Evolutionary conservation across 352 stramenopile genomes (phyloP).

Genomic region (Phytopythium oedochilum): DNA sequence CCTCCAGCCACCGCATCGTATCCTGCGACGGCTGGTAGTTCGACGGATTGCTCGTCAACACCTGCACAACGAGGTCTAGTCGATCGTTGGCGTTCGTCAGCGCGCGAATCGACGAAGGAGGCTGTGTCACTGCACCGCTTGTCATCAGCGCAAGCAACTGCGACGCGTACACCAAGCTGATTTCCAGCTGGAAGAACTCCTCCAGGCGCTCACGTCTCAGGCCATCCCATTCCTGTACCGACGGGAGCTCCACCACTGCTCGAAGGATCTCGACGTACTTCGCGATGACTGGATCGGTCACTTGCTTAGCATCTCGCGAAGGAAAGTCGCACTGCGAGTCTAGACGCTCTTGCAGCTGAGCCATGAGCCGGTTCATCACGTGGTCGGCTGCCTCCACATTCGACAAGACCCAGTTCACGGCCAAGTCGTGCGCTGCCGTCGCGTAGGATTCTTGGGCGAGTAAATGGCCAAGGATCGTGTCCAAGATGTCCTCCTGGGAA

Average conservation of each 20-base stretch:
- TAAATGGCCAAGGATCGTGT: conserved; percentile 47
- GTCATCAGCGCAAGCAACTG: conserved; percentile 54
- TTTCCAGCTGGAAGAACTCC: conserved; percentile 21
- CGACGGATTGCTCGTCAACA: conserved; percentile 61
- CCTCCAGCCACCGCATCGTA: conserved; percentile 37
- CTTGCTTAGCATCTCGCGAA: conserved; percentile 18
- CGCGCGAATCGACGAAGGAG: conserved; percentile 19
- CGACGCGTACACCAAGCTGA: conserved; percentile 30
- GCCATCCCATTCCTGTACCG: conserved; percentile 22
- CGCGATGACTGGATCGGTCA: conserved; percentile 19
- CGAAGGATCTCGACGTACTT: conserved; percentile 28
- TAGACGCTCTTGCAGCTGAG: conserved; percentile 22
- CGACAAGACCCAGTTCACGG: conserved; percentile 44
- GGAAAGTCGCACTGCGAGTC: conserved; percentile 30
- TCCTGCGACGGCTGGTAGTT: conserved; percentile 50
- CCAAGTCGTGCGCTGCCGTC: conserved; percentile 33
- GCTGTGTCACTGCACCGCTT: conserved; percentile 46
- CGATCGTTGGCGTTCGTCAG: conserved; percentile 14
- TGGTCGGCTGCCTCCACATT: conserved; percentile 38
- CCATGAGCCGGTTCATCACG: conserved; percentile 36
- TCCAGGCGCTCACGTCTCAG: conserved; percentile 21
- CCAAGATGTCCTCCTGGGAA: conserved; percentile 48
- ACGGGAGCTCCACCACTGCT: conserved; percentile 26
- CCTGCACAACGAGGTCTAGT: conserved; percentile 36
- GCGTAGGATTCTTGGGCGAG: conserved; percentile 21